Evolutionary conservation across 2,329 filamentous ascomycete species (phyloP).

Genomic region (Talaromyces sp.): DNA sequence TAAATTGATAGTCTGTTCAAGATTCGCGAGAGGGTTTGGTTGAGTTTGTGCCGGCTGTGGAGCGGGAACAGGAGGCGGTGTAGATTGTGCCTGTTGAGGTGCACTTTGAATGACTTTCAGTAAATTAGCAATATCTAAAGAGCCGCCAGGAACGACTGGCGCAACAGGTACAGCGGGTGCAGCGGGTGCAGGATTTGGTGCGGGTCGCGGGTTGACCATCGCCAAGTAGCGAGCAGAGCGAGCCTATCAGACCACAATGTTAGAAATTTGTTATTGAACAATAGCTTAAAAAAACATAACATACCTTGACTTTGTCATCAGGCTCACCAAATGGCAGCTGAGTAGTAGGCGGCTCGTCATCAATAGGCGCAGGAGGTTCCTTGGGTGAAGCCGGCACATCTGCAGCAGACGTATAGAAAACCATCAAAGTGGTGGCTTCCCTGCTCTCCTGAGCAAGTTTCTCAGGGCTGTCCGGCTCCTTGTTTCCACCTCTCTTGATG

Average conservation of each 20-base stretch:
- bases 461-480: slow-evolving; percentile 39
- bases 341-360: slow-evolving; percentile 36
- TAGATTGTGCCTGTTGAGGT: slow-evolving; percentile 30
- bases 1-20: slow-evolving; percentile 38
- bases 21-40: slow-evolving; percentile 28
- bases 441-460: slow-evolving; percentile 45
- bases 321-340: slow-evolving; percentile 43
- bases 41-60: slow-evolving; percentile 27
- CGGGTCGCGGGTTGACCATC: slow-evolving; percentile 32
- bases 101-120: slow-evolving; percentile 40
- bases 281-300: slow-evolving; percentile 2
- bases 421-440: slow-evolving; percentile 48
- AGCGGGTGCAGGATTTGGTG: slow-evolving; percentile 20
- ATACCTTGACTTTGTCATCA: slow-evolving; percentile 40
- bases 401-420: slow-evolving; percentile 44
- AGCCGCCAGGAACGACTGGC: slow-evolving; percentile 18
- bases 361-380: slow-evolving; percentile 40
- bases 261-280: slow-evolving; percentile 4
- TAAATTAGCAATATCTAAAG: slow-evolving; percentile 40
- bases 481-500: slow-evolving; percentile 42
- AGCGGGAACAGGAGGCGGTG: slow-evolving; percentile 27
- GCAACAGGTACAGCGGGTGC: neutral
- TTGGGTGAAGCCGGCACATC: slow-evolving; percentile 48
- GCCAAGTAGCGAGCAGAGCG: slow-evolving; percentile 44
- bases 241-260: slow-evolving; percentile 24